Conservation (phyloP, 2,329 filamentous ascomycete species). For the Arthrobotrys musiformis region DNA sequence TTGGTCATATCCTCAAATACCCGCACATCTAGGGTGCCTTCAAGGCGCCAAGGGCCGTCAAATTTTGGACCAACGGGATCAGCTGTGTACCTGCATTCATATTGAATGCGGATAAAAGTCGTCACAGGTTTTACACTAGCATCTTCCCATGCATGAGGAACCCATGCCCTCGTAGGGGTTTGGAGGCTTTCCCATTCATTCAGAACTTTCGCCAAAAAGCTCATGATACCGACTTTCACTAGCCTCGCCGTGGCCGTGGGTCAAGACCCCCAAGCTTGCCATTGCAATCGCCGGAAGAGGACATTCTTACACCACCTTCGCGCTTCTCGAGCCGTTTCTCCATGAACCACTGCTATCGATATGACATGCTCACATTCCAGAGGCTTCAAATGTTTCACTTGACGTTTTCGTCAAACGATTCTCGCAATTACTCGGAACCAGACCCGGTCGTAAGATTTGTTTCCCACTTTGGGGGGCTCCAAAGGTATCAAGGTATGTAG, state of each 20-base stretch:
- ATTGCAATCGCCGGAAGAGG: not conserved
- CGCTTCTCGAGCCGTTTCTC: conserved; percentile 33
- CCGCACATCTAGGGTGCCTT: conserved; percentile 53
- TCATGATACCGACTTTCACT: conserved; percentile 11
- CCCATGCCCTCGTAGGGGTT: conserved; percentile 23
- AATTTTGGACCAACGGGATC: conserved; percentile 55
- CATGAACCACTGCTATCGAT: conserved; percentile 50
- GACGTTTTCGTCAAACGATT: conserved; percentile 46
- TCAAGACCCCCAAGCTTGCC: not conserved
- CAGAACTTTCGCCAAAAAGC: conserved; percentile 26
- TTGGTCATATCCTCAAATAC: conserved; percentile 44
- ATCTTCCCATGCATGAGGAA: conserved; percentile 32
- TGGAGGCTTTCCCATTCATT: conserved; percentile 25
- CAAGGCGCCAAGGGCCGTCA: conserved; percentile 55
- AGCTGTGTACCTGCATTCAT: conserved; percentile 56
- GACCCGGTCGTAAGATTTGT: conserved; percentile 16
- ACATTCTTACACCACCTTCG: conserved; percentile 19
- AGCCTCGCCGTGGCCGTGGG: not conserved
- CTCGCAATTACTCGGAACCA: conserved; percentile 1
- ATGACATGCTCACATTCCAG: conserved; percentile 40
- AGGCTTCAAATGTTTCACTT: conserved; percentile 47
- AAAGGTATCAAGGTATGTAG: not conserved
- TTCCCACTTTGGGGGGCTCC: conserved; percentile 8
- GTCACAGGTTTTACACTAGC: conserved; percentile 52
- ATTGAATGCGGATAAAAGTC: conserved; percentile 56